Conservation (phyloP, 345 rosid genomes). For the Eucalyptus viminalis region DNA sequence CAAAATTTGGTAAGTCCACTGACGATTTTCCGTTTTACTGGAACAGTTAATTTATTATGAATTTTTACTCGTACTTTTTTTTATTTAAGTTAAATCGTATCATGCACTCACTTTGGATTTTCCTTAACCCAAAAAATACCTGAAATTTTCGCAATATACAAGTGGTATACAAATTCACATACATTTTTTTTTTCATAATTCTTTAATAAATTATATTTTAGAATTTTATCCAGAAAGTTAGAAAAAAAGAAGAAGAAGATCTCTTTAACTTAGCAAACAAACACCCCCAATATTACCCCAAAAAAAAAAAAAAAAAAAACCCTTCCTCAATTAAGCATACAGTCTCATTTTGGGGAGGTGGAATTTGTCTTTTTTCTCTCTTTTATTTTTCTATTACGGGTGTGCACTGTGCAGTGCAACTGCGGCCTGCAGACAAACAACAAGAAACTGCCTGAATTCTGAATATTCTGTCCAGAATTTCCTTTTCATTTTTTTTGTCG, state of each 20-base stretch:
- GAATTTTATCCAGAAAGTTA: not conserved
- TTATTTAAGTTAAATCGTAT: not conserved
- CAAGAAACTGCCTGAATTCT: not conserved
- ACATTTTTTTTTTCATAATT: not conserved
- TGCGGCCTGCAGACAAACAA: not conserved
- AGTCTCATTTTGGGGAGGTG: not conserved
- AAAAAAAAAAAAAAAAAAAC: no score
- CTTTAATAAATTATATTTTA: not conserved
- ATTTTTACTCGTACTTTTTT: not conserved
- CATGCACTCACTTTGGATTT: not conserved
- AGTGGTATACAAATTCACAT: not conserved
- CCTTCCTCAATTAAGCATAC: not conserved
- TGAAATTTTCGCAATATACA: not conserved
- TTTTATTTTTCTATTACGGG: not conserved
- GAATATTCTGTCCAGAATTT: not conserved
- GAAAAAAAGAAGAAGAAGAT: not conserved
- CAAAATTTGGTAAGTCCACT: constrained; percentile 50
- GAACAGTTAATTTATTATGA: not conserved
- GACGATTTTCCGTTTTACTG: not conserved
- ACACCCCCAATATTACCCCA: not conserved
- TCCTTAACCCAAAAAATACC: not conserved
- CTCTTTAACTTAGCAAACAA: not conserved
- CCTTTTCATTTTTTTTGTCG: not conserved
- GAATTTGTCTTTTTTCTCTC: not conserved
- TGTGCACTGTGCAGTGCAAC: not conserved